These are phyloP conservation scores for Penicillium pancosmium DNA, from an alignment of 495 filamentous ascomycete genomes.

Conservation along the genomic window DNA sequence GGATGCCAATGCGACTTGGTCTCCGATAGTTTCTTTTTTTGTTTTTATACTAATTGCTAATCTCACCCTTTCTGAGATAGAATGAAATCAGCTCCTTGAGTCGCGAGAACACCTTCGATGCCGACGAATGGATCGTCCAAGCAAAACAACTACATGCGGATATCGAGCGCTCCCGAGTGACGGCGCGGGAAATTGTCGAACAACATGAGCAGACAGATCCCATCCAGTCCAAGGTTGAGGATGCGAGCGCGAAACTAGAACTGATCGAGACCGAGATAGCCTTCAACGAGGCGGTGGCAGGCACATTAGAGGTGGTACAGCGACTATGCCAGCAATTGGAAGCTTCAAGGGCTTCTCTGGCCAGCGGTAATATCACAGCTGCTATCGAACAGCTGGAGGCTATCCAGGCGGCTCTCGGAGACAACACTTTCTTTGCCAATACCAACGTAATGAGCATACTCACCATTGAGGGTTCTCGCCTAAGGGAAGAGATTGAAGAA, in stretches of 20 bases:
- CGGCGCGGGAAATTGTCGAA: constrained; percentile 74
- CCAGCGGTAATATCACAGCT: constrained; percentile 49
- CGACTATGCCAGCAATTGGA: constrained; percentile 42
- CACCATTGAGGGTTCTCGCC: constrained; percentile 29
- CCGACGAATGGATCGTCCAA: constrained; percentile 81
- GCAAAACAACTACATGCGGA: constrained; percentile 82
- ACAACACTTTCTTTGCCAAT: constrained; percentile 37
- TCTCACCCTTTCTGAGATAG: constrained; percentile 38
- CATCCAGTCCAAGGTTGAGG: constrained; percentile 59
- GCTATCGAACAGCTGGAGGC: constrained; percentile 62
- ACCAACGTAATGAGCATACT: constrained; percentile 45
- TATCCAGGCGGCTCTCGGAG: constrained; percentile 45
- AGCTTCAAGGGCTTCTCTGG: constrained; percentile 50
- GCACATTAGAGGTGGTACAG: constrained; percentile 62
- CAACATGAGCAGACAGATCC: constrained; percentile 67
- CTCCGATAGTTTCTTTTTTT: background rate
- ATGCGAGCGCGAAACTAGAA: constrained; percentile 67
- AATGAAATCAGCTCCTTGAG: constrained; percentile 72
- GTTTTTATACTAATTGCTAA: background rate
- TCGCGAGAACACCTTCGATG: constrained; percentile 71
- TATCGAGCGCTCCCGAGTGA: constrained; percentile 69
- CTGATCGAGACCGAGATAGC: constrained; percentile 74
- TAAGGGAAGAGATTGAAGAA: constrained; percentile 38
- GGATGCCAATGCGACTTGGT: background rate
- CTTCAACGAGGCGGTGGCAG: constrained; percentile 71